Evolutionary conservation across 1,284 basidiomycete genomes (phyloP), one percentile per base, ranked within the genome.

Genomic region (Kwoniella shivajii): DNA sequence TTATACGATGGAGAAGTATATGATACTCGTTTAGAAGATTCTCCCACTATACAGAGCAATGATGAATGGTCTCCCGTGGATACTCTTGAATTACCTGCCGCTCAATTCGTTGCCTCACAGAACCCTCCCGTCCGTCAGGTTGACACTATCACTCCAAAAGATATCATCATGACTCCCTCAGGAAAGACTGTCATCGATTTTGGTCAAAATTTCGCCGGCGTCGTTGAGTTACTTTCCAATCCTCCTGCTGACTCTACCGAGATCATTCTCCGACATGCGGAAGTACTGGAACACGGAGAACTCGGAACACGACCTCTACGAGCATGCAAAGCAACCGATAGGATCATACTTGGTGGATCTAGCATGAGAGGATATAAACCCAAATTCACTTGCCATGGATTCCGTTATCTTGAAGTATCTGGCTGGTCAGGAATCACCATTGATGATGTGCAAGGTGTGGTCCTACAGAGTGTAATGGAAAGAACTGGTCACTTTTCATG

Each of bases 341-440:
- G n/a, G 11, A 49, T 67, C 45, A 43, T 44, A 18, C 48, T 49
- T 14, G 49, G 57, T 27, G 54, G 33, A 7, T 41, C 26, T 3
- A 29, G n/a, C 13, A 26, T 63, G 16, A 31, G 16, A 10, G 60
- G 56, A 6, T 63, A 53, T 20, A 20, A 36, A 20, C 60, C 63
- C 5, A 60, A 47, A 26, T 67, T 65, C 48, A 65, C 65, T 0
- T 65, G 59, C 34, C 65, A 67, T 33, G 65, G 65, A 6, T 67
- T 67, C 56, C 46, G 60, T 3, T 62, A 62, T 37, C 44, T 42
- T 22, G 56, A 62, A 27, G 34, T 62, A n/a, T 48, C 36, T 18
- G 62, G 63, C 7, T 59, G 54, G 60, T 41, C 44, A 14, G 37
- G 55, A 16, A 16, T 67, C 41, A 47, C 42, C 3, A 3, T 57